A percentile compares a stretch with the other conserved stretches of the same genome.
These are phyloP conservation scores for Albizia julibrissin DNA, from an alignment of 306 rosid species.

Conservation along the genomic window DNA sequence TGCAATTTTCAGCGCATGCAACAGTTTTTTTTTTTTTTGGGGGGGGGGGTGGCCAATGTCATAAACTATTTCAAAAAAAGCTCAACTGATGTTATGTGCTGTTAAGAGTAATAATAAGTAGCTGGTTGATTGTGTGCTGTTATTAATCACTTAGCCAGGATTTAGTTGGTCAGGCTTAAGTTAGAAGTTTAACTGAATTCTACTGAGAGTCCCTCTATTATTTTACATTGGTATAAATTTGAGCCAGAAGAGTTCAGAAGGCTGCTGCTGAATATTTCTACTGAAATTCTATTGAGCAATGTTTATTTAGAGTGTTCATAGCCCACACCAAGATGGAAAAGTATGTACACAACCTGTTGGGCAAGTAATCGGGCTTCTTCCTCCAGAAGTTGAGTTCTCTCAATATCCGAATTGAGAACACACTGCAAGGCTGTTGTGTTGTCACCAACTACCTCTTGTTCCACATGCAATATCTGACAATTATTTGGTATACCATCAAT, in stretches of 20 bases:
- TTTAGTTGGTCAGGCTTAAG: neutral
- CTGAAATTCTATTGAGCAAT: neutral
- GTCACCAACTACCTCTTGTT: constrained; percentile 94
- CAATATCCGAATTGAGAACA: constrained; percentile 88
- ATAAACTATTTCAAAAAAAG: neutral
- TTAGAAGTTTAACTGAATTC: neutral
- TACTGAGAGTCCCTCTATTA: neutral
- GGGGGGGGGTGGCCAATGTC: neutral
- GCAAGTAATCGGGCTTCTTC: constrained; percentile 79
- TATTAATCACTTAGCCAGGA: neutral
- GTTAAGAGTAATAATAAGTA: neutral
- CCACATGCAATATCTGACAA: constrained; percentile 96
- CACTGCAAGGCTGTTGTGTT: constrained; percentile 88
- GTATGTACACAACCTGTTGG: constrained; percentile 58
- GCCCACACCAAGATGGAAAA: neutral
- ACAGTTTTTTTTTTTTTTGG: neutral
- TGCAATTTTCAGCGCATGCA: neutral
- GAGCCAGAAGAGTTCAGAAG: neutral
- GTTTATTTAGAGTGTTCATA: neutral
- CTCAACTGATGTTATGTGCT: neutral
- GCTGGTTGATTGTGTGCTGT: neutral
- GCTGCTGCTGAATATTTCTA: neutral
- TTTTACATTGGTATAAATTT: neutral
- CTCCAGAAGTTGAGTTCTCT: constrained; percentile 75
- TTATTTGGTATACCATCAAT: constrained; percentile 90